Conservation (phyloP, 2,329 filamentous ascomycete genomes). For the Fusarium oligoseptatum region DNA sequence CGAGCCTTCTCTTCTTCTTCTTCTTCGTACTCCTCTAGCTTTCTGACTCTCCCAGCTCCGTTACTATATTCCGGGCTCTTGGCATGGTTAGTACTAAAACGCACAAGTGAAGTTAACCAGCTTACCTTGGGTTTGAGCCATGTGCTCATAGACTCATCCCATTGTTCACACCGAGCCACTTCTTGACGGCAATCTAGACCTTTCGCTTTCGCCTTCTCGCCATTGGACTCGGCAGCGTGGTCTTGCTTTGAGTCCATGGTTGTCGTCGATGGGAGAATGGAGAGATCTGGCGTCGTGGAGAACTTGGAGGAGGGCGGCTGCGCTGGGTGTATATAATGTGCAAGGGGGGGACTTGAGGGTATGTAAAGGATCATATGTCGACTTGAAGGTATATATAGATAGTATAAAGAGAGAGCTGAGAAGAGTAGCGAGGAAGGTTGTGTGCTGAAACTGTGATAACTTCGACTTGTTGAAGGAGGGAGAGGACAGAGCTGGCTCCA, state of each 20-base stretch:
- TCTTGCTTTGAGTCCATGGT: constrained; percentile 38
- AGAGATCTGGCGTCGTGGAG: not conserved
- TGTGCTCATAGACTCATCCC: not conserved
- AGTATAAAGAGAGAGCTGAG: not conserved
- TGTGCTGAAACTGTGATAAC: not conserved
- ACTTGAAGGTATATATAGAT: not conserved
- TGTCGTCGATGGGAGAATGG: not conserved
- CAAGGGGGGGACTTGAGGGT: not conserved
- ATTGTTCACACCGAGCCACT: not conserved
- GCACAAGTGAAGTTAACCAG: not conserved
- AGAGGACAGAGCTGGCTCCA: not conserved
- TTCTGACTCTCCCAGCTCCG: not conserved
- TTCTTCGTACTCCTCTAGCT: not conserved
- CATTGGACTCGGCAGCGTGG: not conserved
- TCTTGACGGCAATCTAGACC: not conserved
- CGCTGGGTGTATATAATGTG: not conserved
- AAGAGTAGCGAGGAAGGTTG: not conserved
- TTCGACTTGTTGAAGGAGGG: not conserved
- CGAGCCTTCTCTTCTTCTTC: not conserved
- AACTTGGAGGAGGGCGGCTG: not conserved
- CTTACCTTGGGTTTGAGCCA: not conserved
- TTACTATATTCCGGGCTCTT: not conserved
- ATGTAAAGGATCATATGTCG: not conserved
- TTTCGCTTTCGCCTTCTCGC: not conserved
- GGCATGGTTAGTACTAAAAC: not conserved